Conservation (phyloP, 208 protist genomes). For the Trypanosoma congolense region DNA sequence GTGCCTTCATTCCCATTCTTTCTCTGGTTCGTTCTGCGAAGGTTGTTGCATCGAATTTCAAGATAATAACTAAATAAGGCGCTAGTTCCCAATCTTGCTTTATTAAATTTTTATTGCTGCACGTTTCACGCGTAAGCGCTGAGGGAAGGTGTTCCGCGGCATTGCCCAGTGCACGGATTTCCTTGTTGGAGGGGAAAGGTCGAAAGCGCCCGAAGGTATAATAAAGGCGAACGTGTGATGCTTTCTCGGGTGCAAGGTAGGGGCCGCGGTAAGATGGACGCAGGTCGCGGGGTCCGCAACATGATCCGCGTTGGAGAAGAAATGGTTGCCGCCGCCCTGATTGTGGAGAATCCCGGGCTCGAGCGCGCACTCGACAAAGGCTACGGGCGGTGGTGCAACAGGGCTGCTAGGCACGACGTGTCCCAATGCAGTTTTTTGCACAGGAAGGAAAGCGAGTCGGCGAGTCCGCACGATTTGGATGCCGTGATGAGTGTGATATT, state of each 20-base stretch:
- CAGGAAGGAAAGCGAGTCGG: not conserved
- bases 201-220: not conserved
- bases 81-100: not conserved
- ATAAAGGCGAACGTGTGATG: not conserved
- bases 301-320: constrained; percentile 4
- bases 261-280: not conserved
- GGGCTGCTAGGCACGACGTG: not conserved
- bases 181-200: not conserved
- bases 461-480: not conserved
- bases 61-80: not conserved
- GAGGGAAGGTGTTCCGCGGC: not conserved
- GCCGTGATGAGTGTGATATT: not conserved
- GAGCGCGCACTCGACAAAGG: not conserved
- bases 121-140: not conserved
- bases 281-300: not conserved
- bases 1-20: not conserved
- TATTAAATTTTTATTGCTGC: not conserved
- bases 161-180: not conserved
- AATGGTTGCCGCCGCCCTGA: not conserved
- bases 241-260: not conserved
- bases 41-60: not conserved
- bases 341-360: constrained; percentile 3
- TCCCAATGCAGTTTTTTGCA: not conserved
- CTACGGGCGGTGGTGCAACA: not conserved
- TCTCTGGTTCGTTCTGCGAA: not conserved